These are phyloP conservation scores for Pugionium cornutum DNA, from an alignment of 345 rosid species.

Conservation along the genomic window DNA sequence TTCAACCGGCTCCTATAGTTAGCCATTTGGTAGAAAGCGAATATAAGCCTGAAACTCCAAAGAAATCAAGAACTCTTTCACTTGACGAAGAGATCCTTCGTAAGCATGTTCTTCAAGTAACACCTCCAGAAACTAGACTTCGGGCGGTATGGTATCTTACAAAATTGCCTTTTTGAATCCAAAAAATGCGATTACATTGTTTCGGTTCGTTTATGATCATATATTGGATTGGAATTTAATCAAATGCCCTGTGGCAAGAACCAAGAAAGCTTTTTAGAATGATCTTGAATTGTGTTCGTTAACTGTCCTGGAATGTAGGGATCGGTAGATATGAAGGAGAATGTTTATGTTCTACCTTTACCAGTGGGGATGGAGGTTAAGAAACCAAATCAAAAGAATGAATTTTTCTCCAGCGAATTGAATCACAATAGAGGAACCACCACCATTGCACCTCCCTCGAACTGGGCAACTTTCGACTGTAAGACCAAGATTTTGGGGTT, in stretches of 20 bases:
- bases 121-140: conserved; percentile 44
- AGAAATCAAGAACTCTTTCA: conserved; percentile 54
- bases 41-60: conserved; percentile 36
- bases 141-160: conserved; percentile 52
- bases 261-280: background rate
- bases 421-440: conserved; percentile 30
- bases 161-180: background rate
- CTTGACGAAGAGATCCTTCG: conserved; percentile 63
- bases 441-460: conserved; percentile 44
- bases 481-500: conserved; percentile 14
- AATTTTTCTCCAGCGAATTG: conserved; percentile 21
- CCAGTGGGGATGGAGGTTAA: conserved; percentile 32
- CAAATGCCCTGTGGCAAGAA: background rate
- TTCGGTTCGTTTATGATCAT: background rate
- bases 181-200: background rate
- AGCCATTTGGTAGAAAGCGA: conserved; percentile 34
- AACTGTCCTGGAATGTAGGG: conserved; percentile 35
- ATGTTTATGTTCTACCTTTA: conserved; percentile 29
- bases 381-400: conserved; percentile 33
- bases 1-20: conserved; percentile 39
- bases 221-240: background rate
- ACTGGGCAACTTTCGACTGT: conserved; percentile 75
- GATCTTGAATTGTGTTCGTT: conserved; percentile 10
- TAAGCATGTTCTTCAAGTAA: conserved; percentile 39
- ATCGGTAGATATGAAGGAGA: conserved; percentile 54